Evolutionary conservation across 31 red algal genomes (phyloP), one percentile per base, ranked within the genome.

Genomic region (Porphyra umbilicalis): DNA sequence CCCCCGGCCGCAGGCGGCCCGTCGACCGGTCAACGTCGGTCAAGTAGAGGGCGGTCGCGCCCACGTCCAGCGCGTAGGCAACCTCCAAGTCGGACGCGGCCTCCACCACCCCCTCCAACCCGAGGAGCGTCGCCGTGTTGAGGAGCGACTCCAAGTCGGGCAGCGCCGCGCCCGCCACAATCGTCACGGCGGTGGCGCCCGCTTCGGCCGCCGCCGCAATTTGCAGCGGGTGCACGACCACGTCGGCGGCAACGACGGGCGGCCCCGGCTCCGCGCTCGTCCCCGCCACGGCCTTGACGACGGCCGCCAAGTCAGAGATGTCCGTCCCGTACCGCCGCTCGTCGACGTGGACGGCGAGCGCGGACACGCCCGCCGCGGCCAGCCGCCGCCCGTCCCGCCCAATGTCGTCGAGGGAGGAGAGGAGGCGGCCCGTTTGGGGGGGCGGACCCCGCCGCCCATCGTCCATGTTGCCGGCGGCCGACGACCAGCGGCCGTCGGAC

Each of bases 181-280:
- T 83, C 38, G 79, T 83, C 15, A 95, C 97, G 5, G 94, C 93
- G 32, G 82, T 79, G 33, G 97, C 97, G 76, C 93, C 97, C 14
- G 81, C 83, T 33, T 91, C 94, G 46, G 85, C 90, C 20, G 97
- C 97, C 71, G 92, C 93, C 33, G 97, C 97, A 36, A 99, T 88
- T 44, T 99, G 97, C 33, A 99, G 81, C 36, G 93, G 84, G 80
- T 99, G 93, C 6, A 99, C 84, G 76, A 99, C 92, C 34, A 99
- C 8, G 81, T 99, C 97, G 38, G 87, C 83, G 40, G 87, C 77
- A 37, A 93, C 85, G 32, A 99, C 68, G 7, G 97, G 97, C 84
- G 89, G 86, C 8, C 90, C 85, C 6, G 35, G 37, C 15, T 96
- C 91, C 30, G 75, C 39, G 35, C 67, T 88, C 34, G 88, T 86